Evolutionary conservation across 2,329 filamentous ascomycete genomes (phyloP), one percentile per base, ranked within the genome.

Genomic region (Drechslera avenae): DNA sequence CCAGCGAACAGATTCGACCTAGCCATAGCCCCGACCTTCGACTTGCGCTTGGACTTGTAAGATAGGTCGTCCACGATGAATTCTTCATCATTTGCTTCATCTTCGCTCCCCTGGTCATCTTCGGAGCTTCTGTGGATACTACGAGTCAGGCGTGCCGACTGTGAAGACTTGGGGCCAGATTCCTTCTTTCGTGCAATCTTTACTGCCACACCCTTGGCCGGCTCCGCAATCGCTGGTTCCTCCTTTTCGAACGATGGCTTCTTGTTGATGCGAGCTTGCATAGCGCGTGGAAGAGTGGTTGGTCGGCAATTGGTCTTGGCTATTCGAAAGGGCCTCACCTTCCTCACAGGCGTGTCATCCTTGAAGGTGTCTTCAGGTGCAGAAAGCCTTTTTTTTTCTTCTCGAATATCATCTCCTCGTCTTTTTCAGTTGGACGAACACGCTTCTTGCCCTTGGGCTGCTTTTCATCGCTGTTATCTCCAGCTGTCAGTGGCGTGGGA

Each of bases 21-120:
- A 14, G 18, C 32, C 37, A 33, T 33, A 9, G 14, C 37, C 6
- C 31, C 19, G 4, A 47, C 13, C 12, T 32, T 42, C 4, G 35
- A 40, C 35, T 45, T 46, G 34, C 43, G 43, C 30, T 26, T 46
- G 16, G 35, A 26, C 19, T 39, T 31, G 6, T 26, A 23, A 13
- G 14, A 19, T 9, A 30, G 16, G 10, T 46, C 47, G 2, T 50
- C 30, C 4, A 40, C 41, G 10, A 46, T n/a, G 13, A 46, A 46
- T 10, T 39, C 30, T 9, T 31, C 34, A 13, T 42, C 32, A 2
- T 35, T 30, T 2, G 31, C 10, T 5, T 41, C 30, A 8, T 28
- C 36, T 9, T 23, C 35, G 10, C n/a, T 10, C 14, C 16, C 34
- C 3, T 39, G 28, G 30, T 30, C 16, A 8, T 42, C 30, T 2